Evolutionary conservation across 306 rosid species (phyloP).

Genomic region (Carpinus fangiana): DNA sequence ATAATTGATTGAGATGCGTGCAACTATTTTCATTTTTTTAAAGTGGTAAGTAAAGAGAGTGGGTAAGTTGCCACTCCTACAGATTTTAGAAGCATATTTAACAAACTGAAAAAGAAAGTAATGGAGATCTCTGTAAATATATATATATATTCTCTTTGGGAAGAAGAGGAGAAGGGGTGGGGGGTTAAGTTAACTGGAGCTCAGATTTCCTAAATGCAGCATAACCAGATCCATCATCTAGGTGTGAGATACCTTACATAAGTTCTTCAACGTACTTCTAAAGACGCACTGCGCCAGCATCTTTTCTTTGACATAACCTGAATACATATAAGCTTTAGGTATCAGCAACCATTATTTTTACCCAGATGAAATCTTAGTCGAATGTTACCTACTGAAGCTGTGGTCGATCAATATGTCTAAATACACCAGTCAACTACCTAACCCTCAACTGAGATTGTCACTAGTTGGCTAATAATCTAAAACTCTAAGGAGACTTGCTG

Average conservation of each 20-base stretch:
- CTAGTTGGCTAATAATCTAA: not conserved
- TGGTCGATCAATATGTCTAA: too few relatives aligned
- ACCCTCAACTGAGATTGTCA: not conserved
- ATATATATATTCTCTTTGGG: not conserved
- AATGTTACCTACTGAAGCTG: too few relatives aligned
- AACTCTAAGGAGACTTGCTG: not conserved
- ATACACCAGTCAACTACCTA: too few relatives aligned
- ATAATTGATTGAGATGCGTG: not conserved
- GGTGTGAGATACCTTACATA: slow-evolving; percentile 4
- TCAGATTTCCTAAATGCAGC: not conserved
- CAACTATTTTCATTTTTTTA: slow-evolving; percentile 3
- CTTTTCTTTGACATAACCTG: slow-evolving; percentile 48
- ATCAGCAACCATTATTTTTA: slow-evolving; percentile 2
- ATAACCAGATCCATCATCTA: not conserved
- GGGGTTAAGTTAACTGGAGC: not conserved
- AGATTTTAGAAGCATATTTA: not conserved
- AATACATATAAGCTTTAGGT: slow-evolving; percentile 3
- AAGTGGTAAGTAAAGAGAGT: not conserved
- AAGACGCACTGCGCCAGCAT: slow-evolving; percentile 46
- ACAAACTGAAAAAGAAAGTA: too few relatives aligned
- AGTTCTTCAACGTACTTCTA: slow-evolving; percentile 38
- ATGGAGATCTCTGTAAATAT: too few relatives aligned
- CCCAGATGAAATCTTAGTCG: too few relatives aligned
- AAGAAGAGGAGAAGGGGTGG: too few relatives aligned
- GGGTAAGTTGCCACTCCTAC: not conserved